These are phyloP conservation scores for Pyrenochaeta sp. DNA, from an alignment of 2,329 filamentous ascomycete genomes.

Conservation along the genomic window DNA sequence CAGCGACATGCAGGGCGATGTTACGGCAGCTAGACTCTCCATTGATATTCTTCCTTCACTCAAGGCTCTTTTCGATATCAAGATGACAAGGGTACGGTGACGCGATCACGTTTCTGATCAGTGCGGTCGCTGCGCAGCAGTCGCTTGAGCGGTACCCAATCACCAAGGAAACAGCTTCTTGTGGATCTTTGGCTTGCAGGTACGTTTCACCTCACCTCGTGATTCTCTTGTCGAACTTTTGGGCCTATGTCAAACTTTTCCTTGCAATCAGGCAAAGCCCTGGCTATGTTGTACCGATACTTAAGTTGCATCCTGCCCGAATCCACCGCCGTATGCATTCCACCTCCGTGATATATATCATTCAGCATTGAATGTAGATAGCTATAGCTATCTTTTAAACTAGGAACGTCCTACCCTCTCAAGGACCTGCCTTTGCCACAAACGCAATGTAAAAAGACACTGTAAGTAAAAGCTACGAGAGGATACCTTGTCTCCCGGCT, in stretches of 20 bases:
- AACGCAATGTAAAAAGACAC: conserved; percentile 1
- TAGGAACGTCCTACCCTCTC: not conserved
- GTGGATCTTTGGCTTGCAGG: not conserved
- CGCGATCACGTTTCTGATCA: not conserved
- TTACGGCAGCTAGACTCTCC: not conserved
- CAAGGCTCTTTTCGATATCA: not conserved
- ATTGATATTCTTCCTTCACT: not conserved
- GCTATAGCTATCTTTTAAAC: not conserved
- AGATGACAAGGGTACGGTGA: not conserved
- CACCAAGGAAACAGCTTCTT: not conserved
- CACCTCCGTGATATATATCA: not conserved
- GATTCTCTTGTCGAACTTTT: not conserved
- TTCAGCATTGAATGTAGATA: not conserved
- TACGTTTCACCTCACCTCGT: conserved; percentile 3
- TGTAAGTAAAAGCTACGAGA: conserved; percentile 6
- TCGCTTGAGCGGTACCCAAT: not conserved
- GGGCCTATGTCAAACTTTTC: not conserved
- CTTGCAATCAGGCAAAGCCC: not conserved
- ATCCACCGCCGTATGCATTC: not conserved
- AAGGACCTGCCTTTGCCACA: not conserved
- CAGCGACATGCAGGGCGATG: conserved; percentile 10
- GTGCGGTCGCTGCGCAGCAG: not conserved
- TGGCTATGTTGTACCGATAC: not conserved
- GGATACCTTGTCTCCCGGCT: conserved; percentile 19
- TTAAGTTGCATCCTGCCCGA: not conserved